Conservation (phyloP, 331 rosid genomes). For the Saraca asoca region DNA sequence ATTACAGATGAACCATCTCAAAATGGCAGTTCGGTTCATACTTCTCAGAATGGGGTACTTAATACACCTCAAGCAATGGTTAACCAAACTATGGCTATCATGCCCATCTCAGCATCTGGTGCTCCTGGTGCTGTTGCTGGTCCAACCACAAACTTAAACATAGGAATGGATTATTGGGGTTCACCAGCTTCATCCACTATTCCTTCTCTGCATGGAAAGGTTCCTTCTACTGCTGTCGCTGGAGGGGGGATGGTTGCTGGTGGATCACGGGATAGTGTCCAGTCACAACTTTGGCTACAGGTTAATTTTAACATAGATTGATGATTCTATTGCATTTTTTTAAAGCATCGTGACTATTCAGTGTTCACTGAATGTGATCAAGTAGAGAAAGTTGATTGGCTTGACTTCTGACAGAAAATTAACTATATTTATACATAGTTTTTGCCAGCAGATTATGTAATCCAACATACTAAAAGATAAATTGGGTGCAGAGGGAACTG, state of each 20-base stretch:
- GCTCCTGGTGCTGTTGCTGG: constrained; percentile 74
- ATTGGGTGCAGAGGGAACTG: neutral
- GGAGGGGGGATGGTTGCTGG: constrained; percentile 76
- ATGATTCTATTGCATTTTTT: constrained; percentile 26
- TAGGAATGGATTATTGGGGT: constrained; percentile 99
- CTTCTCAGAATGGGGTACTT: constrained; percentile 77
- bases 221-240: constrained; percentile 73
- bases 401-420: neutral
- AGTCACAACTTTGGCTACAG: constrained; percentile 90
- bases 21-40: constrained; percentile 66
- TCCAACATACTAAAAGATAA: too few species aligned
- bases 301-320: constrained; percentile 44
- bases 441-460: too few species aligned
- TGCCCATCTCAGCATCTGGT: constrained; percentile 67
- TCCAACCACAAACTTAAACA: constrained; percentile 88
- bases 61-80: constrained; percentile 60
- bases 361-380: constrained; percentile 25
- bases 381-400: constrained; percentile 16
- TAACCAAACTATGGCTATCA: constrained; percentile 64
- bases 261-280: constrained; percentile 86
- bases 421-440: too few species aligned
- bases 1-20: constrained; percentile 75
- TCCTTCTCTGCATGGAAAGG: constrained; percentile 74
- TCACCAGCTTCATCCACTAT: constrained; percentile 65
- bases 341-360: constrained; percentile 27